Base-by-base conservation (phyloP, 805 yeast genomes). In the Candida ponderosae region DNA sequence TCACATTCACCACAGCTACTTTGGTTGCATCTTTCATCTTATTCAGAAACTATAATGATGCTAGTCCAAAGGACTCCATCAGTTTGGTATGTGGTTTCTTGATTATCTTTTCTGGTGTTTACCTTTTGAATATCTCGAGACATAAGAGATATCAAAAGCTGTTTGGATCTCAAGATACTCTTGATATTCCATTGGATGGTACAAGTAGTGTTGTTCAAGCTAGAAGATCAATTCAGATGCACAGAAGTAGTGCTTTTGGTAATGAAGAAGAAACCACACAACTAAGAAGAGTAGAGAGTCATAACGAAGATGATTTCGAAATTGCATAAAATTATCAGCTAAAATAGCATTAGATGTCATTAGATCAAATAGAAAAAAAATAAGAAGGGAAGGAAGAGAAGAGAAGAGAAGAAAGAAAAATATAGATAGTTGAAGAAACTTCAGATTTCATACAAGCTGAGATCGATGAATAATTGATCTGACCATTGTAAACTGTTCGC, bases 1-100 rank as follows among this genome's bases (percentile, higher is more conserved):
- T 87, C 38, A 79, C 95, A 1, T 88, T 87, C 64, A 87, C 96
- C 29, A 86, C 96, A 0, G 85, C 83, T 35, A 88, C 96, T 0
- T 68, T 87, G 50, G 69, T 74, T 38, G 96, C 96, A 1, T 85
- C 94, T 27, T 88, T 88, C 57, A 80, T 88, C 43, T 65, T 87
- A 37, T 88, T 87, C 63, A 72, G 79, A 50, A 95, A 95, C 14
- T 87, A 88, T 68, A 86, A 85, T 62, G 85, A 95, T 31, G 66
- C 94, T 6, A 76, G 83, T 20, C 73, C 84, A 17, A 83, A 83
- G 45, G 84, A 86, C 58, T 76, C 86, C 37, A 78, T 87, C 36
- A 84, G 95, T 17, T 69, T 87, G 40, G 70, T 87, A 40, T 79
- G 87, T 52, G 96, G 96, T 16, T 87, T 87, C 58, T 67, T 86